Percentiles rank a stretch among this genome's conserved stretches.
Conservation (phyloP, 1,139 yeast species). For the Casaregolazyma lundiana region DNA sequence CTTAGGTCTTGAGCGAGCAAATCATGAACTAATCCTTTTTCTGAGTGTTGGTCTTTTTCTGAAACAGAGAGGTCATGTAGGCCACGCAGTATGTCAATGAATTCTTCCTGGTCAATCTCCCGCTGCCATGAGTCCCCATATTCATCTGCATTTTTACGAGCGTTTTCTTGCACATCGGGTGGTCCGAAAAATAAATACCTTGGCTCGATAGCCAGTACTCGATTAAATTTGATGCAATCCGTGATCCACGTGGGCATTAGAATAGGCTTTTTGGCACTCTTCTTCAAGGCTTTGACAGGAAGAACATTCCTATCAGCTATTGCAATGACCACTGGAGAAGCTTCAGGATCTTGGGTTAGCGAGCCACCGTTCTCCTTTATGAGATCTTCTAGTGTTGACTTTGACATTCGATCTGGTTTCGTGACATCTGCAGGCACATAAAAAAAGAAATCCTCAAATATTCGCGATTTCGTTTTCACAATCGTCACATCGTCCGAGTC, state of each 20-base stretch:
- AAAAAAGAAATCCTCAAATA: constrained; percentile 25
- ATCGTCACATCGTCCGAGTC: not conserved
- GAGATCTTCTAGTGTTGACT: constrained; percentile 24
- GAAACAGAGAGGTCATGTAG: constrained; percentile 9
- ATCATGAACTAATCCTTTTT: not conserved
- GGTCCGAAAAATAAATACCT: constrained; percentile 17
- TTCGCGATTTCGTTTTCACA: constrained; percentile 13
- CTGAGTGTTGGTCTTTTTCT: not conserved
- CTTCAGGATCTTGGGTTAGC: constrained; percentile 17
- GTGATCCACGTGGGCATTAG: constrained; percentile 67
- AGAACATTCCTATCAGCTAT: constrained; percentile 50
- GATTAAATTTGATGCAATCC: constrained; percentile 50
- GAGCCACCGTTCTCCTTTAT: constrained; percentile 31
- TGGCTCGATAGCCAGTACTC: constrained; percentile 56
- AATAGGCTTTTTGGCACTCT: constrained; percentile 50
- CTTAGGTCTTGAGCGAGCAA: not conserved
- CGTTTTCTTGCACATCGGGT: constrained; percentile 14
- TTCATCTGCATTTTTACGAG: constrained; percentile 24
- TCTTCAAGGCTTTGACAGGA: constrained; percentile 41
- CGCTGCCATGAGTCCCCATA: constrained; percentile 31
- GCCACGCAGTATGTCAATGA: constrained; percentile 14
- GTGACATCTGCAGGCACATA: constrained; percentile 27
- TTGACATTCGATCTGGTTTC: constrained; percentile 22
- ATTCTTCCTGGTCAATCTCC: constrained; percentile 13
- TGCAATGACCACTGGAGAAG: constrained; percentile 26